Evolutionary conservation across 2,329 filamentous ascomycete genomes (phyloP).

Genomic region (Neospermospora avenae): DNA sequence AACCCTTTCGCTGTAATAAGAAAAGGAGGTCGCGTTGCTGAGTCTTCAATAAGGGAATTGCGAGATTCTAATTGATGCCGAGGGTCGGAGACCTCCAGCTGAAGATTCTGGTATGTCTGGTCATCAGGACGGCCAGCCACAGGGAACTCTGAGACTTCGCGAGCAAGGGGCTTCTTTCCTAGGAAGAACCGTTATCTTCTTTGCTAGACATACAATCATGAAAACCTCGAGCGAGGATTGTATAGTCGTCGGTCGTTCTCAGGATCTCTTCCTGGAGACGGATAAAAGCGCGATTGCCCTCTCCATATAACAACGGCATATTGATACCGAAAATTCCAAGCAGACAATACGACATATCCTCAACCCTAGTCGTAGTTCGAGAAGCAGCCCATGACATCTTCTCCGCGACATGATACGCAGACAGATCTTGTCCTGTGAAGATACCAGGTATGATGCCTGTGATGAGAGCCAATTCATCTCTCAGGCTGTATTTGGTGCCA

Average conservation of each 20-base stretch:
- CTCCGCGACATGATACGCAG: neutral
- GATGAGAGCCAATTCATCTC: neutral
- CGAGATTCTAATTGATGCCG: neutral
- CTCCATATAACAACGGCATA: neutral
- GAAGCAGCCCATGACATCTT: conserved; percentile 8
- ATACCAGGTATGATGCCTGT: neutral
- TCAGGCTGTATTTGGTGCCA: neutral
- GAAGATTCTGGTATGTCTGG: neutral
- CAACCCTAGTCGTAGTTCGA: neutral
- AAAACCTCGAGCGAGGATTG: neutral
- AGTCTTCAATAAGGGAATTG: neutral
- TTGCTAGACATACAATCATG: neutral
- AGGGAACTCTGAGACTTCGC: neutral
- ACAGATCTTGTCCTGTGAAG: neutral
- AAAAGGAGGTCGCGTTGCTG: neutral
- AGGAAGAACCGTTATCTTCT: neutral
- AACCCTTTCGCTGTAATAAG: neutral
- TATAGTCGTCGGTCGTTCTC: neutral
- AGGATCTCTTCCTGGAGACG: neutral
- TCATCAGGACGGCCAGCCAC: neutral
- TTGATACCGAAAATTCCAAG: neutral
- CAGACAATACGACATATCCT: conserved; percentile 2
- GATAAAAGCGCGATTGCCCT: neutral
- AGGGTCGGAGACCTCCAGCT: no score
- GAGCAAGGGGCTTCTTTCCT: neutral